phyloP scores from a whole-genome alignment of 768 basidiomycete genomes.

The Suillus tomentosus region DNA sequence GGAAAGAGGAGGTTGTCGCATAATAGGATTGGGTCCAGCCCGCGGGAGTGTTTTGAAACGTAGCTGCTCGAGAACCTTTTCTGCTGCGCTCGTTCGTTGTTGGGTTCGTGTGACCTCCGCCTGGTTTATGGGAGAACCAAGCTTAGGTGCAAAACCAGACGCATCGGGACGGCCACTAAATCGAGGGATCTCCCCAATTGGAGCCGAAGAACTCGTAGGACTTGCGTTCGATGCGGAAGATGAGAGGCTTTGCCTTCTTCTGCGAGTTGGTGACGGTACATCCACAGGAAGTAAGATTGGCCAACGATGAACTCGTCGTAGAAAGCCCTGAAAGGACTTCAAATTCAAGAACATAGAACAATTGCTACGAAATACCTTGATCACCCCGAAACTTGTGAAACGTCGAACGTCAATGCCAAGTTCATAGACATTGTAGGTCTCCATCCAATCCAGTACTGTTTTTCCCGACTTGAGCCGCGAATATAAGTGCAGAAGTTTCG shows the following conservation, averaged over 20 bases:
- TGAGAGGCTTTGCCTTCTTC: slow-evolving; percentile 34
- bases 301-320: slow-evolving; percentile 92
- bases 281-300: slow-evolving; percentile 66
- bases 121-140: slow-evolving; percentile 35
- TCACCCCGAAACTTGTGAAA: slow-evolving; percentile 97
- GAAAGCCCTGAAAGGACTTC: slow-evolving; percentile 64
- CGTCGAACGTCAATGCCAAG: slow-evolving; percentile 87
- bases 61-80: slow-evolving; percentile 67
- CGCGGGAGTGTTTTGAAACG: slow-evolving; percentile 58
- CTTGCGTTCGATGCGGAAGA: slow-evolving; percentile 7
- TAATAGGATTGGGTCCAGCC: slow-evolving; percentile 27
- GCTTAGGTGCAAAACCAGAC: slow-evolving; percentile 22
- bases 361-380: slow-evolving; percentile 60
- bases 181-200: slow-evolving; percentile 15
- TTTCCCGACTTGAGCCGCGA: slow-evolving; percentile 82
- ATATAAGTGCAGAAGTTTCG: slow-evolving; percentile 83
- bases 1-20: slow-evolving; percentile 22
- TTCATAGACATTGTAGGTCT: slow-evolving; percentile 64
- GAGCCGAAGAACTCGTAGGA: neutral
- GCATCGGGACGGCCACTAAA: slow-evolving; percentile 27
- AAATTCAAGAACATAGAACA: neutral
- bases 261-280: slow-evolving; percentile 23
- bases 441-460: slow-evolving; percentile 88
- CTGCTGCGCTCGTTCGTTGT: slow-evolving; percentile 65
- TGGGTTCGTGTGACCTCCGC: slow-evolving; percentile 35